A percentile compares a stretch with the other conserved stretches of the same genome.
Evolutionary conservation across 1,284 basidiomycete species (phyloP).

Genomic region (Cryptococcus depauperatus): DNA sequence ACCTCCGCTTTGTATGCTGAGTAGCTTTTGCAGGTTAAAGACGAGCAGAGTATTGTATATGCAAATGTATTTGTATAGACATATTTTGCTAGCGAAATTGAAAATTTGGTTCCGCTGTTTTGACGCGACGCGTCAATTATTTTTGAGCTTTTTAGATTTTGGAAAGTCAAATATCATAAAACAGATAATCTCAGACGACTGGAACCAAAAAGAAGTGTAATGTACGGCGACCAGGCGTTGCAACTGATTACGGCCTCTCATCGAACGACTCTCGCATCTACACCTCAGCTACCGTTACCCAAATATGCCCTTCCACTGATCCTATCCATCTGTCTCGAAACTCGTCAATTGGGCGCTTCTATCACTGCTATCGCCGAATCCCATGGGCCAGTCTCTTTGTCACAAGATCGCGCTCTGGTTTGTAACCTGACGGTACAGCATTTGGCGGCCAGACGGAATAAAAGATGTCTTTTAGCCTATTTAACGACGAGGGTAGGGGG

Average conservation of each 20-base stretch:
- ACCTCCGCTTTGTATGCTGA: too few species aligned
- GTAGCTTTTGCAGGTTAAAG: too few species aligned
- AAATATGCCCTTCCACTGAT: conserved; percentile 90
- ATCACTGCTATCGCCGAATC: conserved; percentile 38
- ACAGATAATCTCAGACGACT: too few species aligned
- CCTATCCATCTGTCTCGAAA: conserved; percentile 77
- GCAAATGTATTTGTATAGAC: too few species aligned
- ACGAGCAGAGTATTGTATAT: too few species aligned
- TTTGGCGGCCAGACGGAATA: conserved; percentile 79
- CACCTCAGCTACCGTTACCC: conserved; percentile 53
- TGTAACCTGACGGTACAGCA: conserved; percentile 77
- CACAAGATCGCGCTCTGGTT: conserved; percentile 47
- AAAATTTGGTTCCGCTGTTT: too few species aligned
- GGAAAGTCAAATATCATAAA: too few species aligned
- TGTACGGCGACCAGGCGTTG: conserved; percentile 70
- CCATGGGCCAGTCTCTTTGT: conserved; percentile 36
- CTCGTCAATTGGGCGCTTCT: conserved; percentile 64
- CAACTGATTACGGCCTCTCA: conserved; percentile 80
- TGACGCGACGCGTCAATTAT: neutral
- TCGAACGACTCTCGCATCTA: conserved; percentile 70
- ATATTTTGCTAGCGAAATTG: too few species aligned
- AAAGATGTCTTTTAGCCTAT: conserved; percentile 87
- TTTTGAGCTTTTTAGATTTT: too few species aligned
- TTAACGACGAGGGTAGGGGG: conserved; percentile 74
- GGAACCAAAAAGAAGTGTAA: too few species aligned